Evolutionary conservation across 2,329 filamentous ascomycete species (phyloP).

Genomic region (Cladobotryum protrusum): DNA sequence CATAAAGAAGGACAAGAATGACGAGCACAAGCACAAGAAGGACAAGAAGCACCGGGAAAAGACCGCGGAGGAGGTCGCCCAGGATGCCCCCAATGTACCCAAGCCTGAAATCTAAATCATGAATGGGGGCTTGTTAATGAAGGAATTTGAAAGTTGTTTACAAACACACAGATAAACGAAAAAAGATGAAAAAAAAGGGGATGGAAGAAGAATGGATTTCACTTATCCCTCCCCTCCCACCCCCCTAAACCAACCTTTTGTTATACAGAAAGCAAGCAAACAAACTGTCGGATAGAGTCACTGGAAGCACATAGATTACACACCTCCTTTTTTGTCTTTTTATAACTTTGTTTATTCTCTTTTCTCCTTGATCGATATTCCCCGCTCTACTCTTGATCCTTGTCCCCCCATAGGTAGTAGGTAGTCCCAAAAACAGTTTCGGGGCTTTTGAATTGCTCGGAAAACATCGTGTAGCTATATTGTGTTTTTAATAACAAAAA

Average conservation of each 20-base stretch:
- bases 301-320: slow-evolving; percentile 8
- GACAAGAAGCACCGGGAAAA: slow-evolving; percentile 37
- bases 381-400: background rate
- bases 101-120: slow-evolving; percentile 6
- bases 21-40: slow-evolving; percentile 58
- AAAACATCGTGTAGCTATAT: background rate
- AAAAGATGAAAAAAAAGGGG: background rate
- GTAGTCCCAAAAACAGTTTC: no score
- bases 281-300: slow-evolving; percentile 12
- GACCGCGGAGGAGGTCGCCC: slow-evolving; percentile 20
- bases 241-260: background rate
- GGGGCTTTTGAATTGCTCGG: no score
- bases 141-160: no score
- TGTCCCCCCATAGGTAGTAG: no score
- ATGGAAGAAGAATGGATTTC: background rate
- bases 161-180: background rate
- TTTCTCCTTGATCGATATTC: background rate
- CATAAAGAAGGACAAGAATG: slow-evolving; percentile 87
- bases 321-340: slow-evolving; percentile 8
- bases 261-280: slow-evolving; percentile 8
- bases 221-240: no score
- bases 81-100: slow-evolving; percentile 21
- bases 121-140: no score
- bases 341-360: slow-evolving; percentile 9
- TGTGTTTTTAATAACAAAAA: background rate